Base-by-base conservation (phyloP, 768 basidiomycete species). In the Panellus pusillus region DNA sequence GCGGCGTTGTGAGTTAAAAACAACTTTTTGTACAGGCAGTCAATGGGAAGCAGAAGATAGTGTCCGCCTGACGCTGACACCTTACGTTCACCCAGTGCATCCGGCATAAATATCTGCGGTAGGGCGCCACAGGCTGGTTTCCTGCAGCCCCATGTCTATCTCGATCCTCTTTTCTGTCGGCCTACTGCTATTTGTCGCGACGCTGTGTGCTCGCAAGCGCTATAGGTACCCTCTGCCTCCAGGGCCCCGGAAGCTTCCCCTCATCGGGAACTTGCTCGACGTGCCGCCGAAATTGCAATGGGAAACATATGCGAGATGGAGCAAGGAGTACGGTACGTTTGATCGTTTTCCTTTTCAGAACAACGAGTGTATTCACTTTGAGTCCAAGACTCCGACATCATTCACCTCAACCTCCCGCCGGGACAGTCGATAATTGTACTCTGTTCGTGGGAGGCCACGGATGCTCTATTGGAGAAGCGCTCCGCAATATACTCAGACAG, bases 251-350 rank as follows among this genome's bases (percentile, higher is more conserved):
- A 69, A 68, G 14, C 61, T 69, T 37, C 72, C 73, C 11, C 39
- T 77, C n/a, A 57, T 74, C n/a, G 75, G 75, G 24, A 76, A 75
- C 58, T 55, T 75, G n/a, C 50, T 67, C 24, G 70, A 77, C 36
- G 46, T 78, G 19, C 77, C 76, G 7, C 62, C 67, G 44, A 65
- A 65, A 13, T 60, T 70, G 37, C 71, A 73, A 45, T 72, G 74
- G 61, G 62, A 60, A 27, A 71, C 68, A 0, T 78, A 73, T 55
- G 67, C 73, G 4, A 58, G 32, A 14, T 35, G 32, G 32, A 35
- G 32, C 7, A 35, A 35, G 32, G 14, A 35, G 8, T 35, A 35
- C 32, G 14, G 32, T 35, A 14, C 3, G 32, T 35, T 14, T 9
- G 32, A 35, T 35, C 32, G 32, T 35, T 14, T 64, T 17, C 74